A percentile compares a stretch with the other conserved stretches of the same genome.
phyloP scores from a whole-genome alignment of 2,329 filamentous ascomycete genomes.

The Venturia aucupariae region DNA sequence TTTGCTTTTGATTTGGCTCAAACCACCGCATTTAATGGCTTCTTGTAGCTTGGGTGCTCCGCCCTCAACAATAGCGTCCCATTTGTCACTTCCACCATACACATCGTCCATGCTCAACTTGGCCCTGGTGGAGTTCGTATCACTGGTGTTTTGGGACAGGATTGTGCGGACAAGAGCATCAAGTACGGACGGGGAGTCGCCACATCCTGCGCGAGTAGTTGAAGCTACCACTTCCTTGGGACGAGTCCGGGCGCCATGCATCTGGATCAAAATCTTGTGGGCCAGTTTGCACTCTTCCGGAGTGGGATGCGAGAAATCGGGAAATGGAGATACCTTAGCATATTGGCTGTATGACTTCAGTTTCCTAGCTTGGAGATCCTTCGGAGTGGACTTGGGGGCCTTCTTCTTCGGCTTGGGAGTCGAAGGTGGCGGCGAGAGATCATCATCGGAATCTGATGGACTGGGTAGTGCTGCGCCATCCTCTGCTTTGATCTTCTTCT shows the following conservation, averaged over 20 bases:
- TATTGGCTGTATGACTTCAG: conserved; percentile 2
- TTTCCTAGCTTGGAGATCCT: conserved; percentile 1
- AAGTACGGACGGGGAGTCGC: conserved; percentile 51
- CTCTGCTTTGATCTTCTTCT: conserved; percentile 3
- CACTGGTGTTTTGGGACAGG: conserved; percentile 53
- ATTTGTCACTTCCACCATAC: conserved; percentile 58
- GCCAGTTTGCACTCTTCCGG: conserved; percentile 4
- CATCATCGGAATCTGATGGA: background rate
- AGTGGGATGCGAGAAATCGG: conserved; percentile 10
- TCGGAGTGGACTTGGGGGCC: background rate
- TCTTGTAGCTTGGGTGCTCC: conserved; percentile 51
- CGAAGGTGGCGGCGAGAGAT: background rate
- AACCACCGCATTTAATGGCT: conserved; percentile 61
- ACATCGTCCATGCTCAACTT: conserved; percentile 46
- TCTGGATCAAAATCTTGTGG: conserved; percentile 1
- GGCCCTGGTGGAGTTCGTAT: conserved; percentile 56
- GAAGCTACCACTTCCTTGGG: conserved; percentile 9
- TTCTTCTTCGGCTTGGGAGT: background rate
- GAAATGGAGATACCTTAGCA: conserved; percentile 11
- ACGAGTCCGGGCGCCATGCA: conserved; percentile 6
- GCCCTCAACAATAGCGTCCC: conserved; percentile 58
- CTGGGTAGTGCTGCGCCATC: background rate
- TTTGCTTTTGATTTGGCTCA: conserved; percentile 62
- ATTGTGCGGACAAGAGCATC: conserved; percentile 55
- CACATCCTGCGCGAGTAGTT: conserved; percentile 48